Evolutionary conservation across 139 green algal genomes (phyloP).

Genomic region (Tetradesmus obliquus): DNA sequence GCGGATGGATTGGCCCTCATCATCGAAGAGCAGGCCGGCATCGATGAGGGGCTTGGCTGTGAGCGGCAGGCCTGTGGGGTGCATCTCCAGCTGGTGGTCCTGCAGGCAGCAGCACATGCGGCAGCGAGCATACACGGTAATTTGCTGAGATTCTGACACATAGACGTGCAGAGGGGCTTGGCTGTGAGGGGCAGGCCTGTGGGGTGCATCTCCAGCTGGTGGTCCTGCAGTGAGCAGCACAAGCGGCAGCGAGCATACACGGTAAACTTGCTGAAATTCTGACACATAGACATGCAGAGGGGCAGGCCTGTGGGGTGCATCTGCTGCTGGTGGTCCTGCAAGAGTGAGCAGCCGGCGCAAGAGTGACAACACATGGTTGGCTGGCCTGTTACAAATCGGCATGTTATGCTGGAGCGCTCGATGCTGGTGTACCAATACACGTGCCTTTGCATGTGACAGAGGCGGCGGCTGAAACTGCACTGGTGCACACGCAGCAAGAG

Average conservation of each 20-base stretch:
- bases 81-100: conserved; percentile 15
- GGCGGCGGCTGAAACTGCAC: background rate
- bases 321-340: conserved; percentile 9
- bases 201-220: background rate
- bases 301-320: conserved; percentile 38
- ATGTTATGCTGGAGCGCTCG: no score
- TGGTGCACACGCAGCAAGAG: background rate
- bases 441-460: background rate
- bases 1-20: conserved; percentile 47
- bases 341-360: no score
- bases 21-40: conserved; percentile 48
- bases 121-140: no score
- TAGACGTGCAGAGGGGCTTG: background rate
- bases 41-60: conserved; percentile 42
- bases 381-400: no score
- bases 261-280: no score
- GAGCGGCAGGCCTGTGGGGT: conserved; percentile 40
- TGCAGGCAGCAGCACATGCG: background rate
- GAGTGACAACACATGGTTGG: no score
- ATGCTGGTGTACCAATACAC: background rate
- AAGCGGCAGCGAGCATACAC: no score
- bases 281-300: background rate
- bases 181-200: conserved; percentile 17
- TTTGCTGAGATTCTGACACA: no score
- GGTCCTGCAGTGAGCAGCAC: conserved; percentile 2